Evolutionary conservation across 257 asterid species (phyloP), one percentile per base, ranked within the genome.

Genomic region (Rauvolfia tetraphylla): DNA sequence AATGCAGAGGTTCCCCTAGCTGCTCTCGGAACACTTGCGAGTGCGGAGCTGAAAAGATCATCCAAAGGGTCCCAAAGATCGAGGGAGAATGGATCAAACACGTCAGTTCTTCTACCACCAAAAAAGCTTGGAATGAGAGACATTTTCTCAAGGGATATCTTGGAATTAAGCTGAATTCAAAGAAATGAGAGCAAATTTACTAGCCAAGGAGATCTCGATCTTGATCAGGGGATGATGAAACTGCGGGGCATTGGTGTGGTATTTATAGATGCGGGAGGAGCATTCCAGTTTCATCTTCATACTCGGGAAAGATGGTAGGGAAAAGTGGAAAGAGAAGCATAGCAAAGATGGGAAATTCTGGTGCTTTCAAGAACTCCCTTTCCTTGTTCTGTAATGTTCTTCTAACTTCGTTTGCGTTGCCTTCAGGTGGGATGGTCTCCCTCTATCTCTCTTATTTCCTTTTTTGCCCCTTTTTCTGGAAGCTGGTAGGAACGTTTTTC

Each of bases 121-220:
- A 58, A 74, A 31, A 74, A 36, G 57, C 77, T 57, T 22, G 69
- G 77, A 57, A 58, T 58, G 8, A 71, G 27, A 29, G 75, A 44
- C 75, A 71, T 71, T 15, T 66, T 66, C 5, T 15, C 44, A 34
- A 33, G 12, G 22, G 56, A 14, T 49, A 0, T 46, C 17, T 29
- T 7, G 31, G 3, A 5, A 59, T 25, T 5, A 59, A 0, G 17
- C 17, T 0, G 17, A 46, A 46, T 13, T 46, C 17, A 13, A 46
- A 13, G 53, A 46, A 27, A 6, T 46, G 13, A 44, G 51, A 44
- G 13, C 0, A 13, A 46, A 46, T 13, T 46, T 46, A 9, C 17
- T 46, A 4, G 53, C 13, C 17, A 0, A 38, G 27, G 41, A 20
- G 1, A 29, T 34, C 23, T 66, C 7, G 63, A 29, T 31, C 2